Base-by-base conservation (phyloP, 148 eudicot species). In the Drosera capensis region DNA sequence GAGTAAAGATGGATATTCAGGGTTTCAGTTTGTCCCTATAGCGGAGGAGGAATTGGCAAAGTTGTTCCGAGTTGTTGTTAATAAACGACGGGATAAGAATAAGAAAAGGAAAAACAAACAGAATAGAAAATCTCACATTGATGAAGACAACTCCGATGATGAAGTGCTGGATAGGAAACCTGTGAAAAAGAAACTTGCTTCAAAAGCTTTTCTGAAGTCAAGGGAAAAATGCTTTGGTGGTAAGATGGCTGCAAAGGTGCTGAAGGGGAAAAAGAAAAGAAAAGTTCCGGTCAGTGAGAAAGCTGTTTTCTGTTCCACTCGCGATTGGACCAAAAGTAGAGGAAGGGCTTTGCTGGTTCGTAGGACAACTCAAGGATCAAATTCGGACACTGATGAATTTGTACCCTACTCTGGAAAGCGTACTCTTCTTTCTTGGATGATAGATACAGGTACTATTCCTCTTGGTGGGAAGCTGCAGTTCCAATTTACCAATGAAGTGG, bases 351-450 rank as follows among this genome's bases (percentile, higher is more conserved):
- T 85, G 55, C 58, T 74, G 63, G 94, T 65, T 51, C 94, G 99
- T 49, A 47, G 57, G 42, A 67, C 93, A 13, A 57, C 48, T 48
- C 66, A 71, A 19, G 86, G 69, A 9, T 52, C 48, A 40, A 67
- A 60, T 55, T 49, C 62, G 23, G 74, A 62, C 26, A 51, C 52
- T 23, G 70, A 73, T 58, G 78, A 50, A 48, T 54, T 38, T 64
- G 25, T 59, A 34, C 48, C 70, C 8, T 63, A 60, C 61, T 51
- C 60, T 14, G 85, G 93, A 41, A 81, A 76, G 43, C 75, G 71
- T 40, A 75, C 61, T 62, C 51, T 85, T 57, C 72, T 85, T 35
- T 60, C 99, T 2, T 85, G 99, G 99, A 74, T 92, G 94, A 78
- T 92, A 69, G 86, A 79, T 52, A 67, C 65, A 46, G 80, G 82